These are phyloP conservation scores for Rhododendron mucronatum DNA, from an alignment of 148 eudicot genomes.

Conservation along the genomic window DNA sequence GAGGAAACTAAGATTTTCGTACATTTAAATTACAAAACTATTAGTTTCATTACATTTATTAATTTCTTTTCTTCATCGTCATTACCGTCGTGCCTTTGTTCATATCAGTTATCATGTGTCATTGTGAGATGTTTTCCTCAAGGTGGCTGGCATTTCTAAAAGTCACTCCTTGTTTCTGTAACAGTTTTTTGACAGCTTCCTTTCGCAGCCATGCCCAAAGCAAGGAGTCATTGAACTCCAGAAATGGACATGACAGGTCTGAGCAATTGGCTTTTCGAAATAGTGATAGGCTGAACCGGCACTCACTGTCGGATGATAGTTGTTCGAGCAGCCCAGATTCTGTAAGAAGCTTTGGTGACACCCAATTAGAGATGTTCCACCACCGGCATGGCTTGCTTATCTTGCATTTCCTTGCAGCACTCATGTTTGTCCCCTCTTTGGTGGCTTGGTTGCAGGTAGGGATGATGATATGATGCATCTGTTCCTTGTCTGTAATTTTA, in stretches of 20 bases:
- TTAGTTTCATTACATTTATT: not conserved
- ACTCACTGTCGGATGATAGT: slow-evolving; percentile 28
- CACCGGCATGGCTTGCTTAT: slow-evolving; percentile 85
- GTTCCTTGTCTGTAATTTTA: not conserved
- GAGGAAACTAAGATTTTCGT: not conserved
- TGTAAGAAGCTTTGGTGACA: slow-evolving; percentile 63
- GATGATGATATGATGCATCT: not conserved
- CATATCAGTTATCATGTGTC: not conserved
- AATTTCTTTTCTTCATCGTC: not conserved
- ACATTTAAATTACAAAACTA: not conserved
- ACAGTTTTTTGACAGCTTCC: slow-evolving; percentile 81
- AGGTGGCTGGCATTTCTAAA: slow-evolving; percentile 15
- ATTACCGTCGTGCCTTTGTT: not conserved
- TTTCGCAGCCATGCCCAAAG: slow-evolving; percentile 60
- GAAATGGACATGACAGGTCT: slow-evolving; percentile 27
- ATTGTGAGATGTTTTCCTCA: slow-evolving; percentile 2
- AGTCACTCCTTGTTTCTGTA: slow-evolving; percentile 24
- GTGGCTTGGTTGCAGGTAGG: slow-evolving; percentile 89
- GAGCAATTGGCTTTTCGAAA: slow-evolving; percentile 26
- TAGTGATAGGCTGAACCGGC: slow-evolving; percentile 24
- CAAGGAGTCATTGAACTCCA: slow-evolving; percentile 40
- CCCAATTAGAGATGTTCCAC: slow-evolving; percentile 82
- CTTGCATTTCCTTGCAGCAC: slow-evolving; percentile 72
- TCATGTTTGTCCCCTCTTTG: slow-evolving; percentile 87
- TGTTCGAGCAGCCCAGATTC: slow-evolving; percentile 43